Evolutionary conservation across 1,139 yeast species (phyloP).

Genomic region (Scheffersomyces illinoinensis): DNA sequence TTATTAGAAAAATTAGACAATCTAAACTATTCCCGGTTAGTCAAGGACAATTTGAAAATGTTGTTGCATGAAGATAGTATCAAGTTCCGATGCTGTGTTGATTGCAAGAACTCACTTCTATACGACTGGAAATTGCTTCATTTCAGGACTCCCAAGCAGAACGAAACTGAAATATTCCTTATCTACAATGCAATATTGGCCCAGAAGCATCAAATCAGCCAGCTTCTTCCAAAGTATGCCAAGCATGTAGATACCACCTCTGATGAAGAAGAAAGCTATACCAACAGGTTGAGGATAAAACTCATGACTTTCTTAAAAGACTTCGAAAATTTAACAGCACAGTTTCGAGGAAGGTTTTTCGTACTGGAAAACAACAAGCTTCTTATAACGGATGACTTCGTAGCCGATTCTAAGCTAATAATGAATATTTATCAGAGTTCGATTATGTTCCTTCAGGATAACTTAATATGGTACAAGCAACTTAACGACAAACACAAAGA

Average conservation of each 20-base stretch:
- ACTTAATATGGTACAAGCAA: constrained; percentile 28
- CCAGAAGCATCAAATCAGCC: constrained; percentile 33
- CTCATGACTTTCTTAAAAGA: constrained; percentile 35
- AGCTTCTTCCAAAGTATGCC: constrained; percentile 33
- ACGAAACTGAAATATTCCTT: constrained; percentile 22
- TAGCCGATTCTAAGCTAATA: constrained; percentile 20
- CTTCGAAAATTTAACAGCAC: constrained; percentile 28
- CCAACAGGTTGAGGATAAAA: constrained; percentile 26
- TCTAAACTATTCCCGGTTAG: constrained; percentile 37
- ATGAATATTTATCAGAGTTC: constrained; percentile 37
- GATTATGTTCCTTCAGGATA: constrained; percentile 36
- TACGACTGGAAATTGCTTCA: constrained; percentile 56
- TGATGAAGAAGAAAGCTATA: constrained; percentile 11
- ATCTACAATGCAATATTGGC: constrained; percentile 34
- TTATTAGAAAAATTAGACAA: constrained; percentile 44
- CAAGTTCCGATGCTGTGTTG: constrained; percentile 55
- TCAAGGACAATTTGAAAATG: constrained; percentile 18
- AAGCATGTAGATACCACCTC: constrained; percentile 7
- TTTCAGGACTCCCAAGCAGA: constrained; percentile 7
- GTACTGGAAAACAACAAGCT: constrained; percentile 14
- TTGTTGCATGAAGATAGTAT: constrained; percentile 13
- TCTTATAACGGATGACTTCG: constrained; percentile 16
- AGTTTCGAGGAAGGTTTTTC: constrained; percentile 29
- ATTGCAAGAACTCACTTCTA: constrained; percentile 66
- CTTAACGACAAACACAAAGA: constrained; percentile 27